A percentile compares a stretch with the other conserved stretches of the same genome.
Conservation (phyloP, 106 monocot genomes). For the Xerophyta viscosa region DNA sequence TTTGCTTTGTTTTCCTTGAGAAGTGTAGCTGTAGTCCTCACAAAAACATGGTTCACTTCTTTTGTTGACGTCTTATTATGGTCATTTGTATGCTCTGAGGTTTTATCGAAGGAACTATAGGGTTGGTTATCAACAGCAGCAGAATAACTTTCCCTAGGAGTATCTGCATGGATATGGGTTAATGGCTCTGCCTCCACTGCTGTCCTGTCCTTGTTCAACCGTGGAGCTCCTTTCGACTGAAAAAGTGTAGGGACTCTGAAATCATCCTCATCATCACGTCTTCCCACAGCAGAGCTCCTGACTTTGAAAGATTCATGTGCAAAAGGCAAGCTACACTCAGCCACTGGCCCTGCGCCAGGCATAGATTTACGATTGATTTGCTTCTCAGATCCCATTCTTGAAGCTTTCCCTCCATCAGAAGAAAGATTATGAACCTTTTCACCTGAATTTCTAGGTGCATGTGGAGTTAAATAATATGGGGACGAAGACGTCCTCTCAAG, state of each 20-base stretch:
- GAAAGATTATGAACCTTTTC: conserved; percentile 7
- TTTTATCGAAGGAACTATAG: conserved; percentile 6
- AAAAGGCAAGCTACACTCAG: conserved; percentile 11
- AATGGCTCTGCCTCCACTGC: conserved; percentile 4
- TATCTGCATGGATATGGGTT: conserved; percentile 1
- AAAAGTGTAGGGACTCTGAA: conserved; percentile 66
- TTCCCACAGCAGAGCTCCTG: conserved; percentile 9
- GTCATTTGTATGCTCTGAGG: conserved; percentile 3
- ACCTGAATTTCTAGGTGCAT: conserved; percentile 3
- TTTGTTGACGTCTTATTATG: conserved; percentile 9
- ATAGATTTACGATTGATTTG: not conserved
- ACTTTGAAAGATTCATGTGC: not conserved
- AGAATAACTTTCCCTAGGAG: conserved; percentile 8
- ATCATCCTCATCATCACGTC: conserved; percentile 48
- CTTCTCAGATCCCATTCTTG: conserved; percentile 2
- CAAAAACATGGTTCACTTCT: conserved; percentile 16
- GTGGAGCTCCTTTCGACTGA: conserved; percentile 6
- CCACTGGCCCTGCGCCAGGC: conserved; percentile 5
- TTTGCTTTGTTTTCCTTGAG: conserved; percentile 6
- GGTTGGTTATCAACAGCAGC: conserved; percentile 4
- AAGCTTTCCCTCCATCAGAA: conserved; percentile 3
- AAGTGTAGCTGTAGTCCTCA: conserved; percentile 9
- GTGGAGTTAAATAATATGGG: conserved; percentile 5
- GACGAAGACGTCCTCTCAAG: conserved; percentile 5
- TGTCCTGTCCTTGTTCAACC: conserved; percentile 14